These are phyloP conservation scores for Paramyrothecium roridum DNA, from an alignment of 2,329 filamentous ascomycete genomes.

Conservation along the genomic window DNA sequence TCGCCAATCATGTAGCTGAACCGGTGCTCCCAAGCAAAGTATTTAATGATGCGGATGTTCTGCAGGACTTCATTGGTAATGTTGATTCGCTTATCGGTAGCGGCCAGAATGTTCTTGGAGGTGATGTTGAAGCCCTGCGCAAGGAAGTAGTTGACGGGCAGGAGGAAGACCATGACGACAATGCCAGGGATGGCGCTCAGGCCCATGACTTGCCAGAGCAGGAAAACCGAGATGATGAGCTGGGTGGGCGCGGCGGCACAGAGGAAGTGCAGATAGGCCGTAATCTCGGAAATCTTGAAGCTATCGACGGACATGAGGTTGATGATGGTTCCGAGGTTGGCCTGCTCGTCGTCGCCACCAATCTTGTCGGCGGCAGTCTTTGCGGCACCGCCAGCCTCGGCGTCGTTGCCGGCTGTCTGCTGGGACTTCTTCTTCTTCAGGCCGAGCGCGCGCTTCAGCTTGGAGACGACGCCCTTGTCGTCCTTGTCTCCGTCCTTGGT, in stretches of 20 bases:
- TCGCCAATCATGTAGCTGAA: conserved; percentile 86
- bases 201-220: conserved; percentile 89
- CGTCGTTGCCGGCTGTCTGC: conserved; percentile 29
- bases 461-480: conserved; percentile 41
- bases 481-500: conserved; percentile 24
- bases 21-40: conserved; percentile 95
- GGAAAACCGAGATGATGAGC: conserved; percentile 71
- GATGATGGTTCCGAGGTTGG: conserved; percentile 96
- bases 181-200: conserved; percentile 93
- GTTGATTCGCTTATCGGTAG: conserved; percentile 93
- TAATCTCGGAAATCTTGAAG: conserved; percentile 95
- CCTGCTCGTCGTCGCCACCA: conserved; percentile 61
- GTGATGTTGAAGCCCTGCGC: conserved; percentile 80
- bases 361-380: conserved; percentile 34
- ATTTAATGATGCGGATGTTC: conserved; percentile 99
- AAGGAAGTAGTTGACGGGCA: conserved; percentile 88
- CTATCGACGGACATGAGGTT: conserved; percentile 99
- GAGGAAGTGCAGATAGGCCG: conserved; percentile 93
- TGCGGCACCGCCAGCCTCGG: conserved; percentile 28
- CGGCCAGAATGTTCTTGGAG: conserved; percentile 87
- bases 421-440: conserved; percentile 57
- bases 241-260: conserved; percentile 89
- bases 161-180: conserved; percentile 79
- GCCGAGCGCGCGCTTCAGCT: conserved; percentile 55
- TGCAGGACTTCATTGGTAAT: conserved; percentile 95